A percentile compares a stretch with the other conserved stretches of the same genome.
These are phyloP conservation scores for Excoecaria cochinchinensis DNA, from an alignment of 345 rosid genomes.

Conservation along the genomic window DNA sequence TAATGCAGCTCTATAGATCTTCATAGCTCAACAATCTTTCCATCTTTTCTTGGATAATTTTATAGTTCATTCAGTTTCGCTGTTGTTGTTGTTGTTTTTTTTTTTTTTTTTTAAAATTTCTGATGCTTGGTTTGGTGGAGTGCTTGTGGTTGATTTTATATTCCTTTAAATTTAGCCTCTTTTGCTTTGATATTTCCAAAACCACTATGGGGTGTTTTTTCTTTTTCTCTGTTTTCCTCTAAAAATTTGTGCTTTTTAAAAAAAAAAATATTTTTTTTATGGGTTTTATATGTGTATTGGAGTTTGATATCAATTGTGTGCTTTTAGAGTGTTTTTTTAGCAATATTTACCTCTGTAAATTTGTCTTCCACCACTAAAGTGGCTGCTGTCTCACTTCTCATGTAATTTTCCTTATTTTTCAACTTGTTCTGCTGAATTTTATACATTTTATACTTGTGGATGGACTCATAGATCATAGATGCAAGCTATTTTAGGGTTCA, in stretches of 20 bases:
- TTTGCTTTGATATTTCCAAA: not conserved
- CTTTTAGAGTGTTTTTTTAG: not conserved
- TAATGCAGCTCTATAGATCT: not conserved
- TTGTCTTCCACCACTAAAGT: not conserved
- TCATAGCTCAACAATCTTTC: not conserved
- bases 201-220: not conserved
- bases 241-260: not conserved
- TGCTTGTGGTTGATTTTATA: not conserved
- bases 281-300: not conserved
- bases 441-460: not conserved
- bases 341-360: not conserved
- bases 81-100: not conserved
- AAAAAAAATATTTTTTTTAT: too few species aligned
- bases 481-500: not conserved
- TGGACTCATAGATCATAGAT: not conserved
- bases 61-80: not conserved
- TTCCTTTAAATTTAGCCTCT: not conserved
- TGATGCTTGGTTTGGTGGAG: not conserved
- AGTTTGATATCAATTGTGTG: not conserved
- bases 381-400: not conserved
- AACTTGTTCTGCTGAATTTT: too few species aligned
- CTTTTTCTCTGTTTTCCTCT: not conserved
- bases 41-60: not conserved
- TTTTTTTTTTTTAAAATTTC: not conserved
- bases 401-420: too few species aligned